These are phyloP conservation scores for Hypoxylon sp. DNA, from an alignment of 2,329 filamentous ascomycete genomes.

Conservation along the genomic window DNA sequence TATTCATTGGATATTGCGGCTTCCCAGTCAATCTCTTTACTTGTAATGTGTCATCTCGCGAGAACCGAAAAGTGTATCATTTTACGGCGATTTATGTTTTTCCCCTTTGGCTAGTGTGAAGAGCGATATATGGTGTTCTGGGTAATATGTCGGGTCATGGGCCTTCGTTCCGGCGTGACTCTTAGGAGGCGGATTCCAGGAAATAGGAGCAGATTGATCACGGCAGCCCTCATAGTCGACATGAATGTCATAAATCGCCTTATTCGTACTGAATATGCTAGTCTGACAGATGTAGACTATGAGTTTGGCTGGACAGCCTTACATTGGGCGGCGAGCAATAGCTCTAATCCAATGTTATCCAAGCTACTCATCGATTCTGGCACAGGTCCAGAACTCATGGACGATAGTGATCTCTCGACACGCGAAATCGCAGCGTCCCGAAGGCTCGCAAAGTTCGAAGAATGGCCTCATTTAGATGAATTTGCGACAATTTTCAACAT, in stretches of 20 bases:
- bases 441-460: not conserved
- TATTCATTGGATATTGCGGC: constrained; percentile 1
- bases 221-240: not conserved
- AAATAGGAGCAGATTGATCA: not conserved
- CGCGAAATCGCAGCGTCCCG: not conserved
- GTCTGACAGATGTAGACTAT: not conserved
- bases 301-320: not conserved
- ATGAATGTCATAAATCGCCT: not conserved
- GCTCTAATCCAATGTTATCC: not conserved
- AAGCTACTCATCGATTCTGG: not conserved
- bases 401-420: not conserved
- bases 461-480: not conserved
- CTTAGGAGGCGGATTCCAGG: not conserved
- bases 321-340: not conserved
- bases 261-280: not conserved
- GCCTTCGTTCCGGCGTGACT: not conserved
- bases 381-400: not conserved
- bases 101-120: not conserved
- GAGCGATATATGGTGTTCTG: not conserved
- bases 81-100: not conserved
- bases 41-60: not conserved
- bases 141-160: not conserved
- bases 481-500: not conserved
- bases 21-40: not conserved
- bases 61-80: not conserved